Base-by-base conservation (phyloP, 768 basidiomycete species). In the Podaxis pistillaris region DNA sequence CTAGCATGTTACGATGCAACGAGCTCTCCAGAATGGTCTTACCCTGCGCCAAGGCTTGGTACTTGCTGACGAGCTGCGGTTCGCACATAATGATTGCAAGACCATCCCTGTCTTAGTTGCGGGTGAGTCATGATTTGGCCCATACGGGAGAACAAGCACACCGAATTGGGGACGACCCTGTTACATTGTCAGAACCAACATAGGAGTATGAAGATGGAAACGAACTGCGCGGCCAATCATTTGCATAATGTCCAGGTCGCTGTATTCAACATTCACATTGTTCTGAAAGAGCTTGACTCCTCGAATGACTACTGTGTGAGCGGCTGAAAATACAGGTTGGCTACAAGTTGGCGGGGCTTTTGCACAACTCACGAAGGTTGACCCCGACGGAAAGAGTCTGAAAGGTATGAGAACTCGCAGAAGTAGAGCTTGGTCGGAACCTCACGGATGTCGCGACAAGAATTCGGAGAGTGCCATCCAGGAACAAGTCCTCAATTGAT, bases 301-400 rank as follows among this genome's bases (percentile, higher is more conserved):
- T 68, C 93, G 94, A 68, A 99, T 90, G 64, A 98, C 85, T 54
- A 96, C 96, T 65, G 91, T 91, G 68, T 96, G 93, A 1, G 96
- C 95, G 52, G 96, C 93, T 94, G 56, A 44, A 53, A 53, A 19
- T 54, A 63, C 33, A 24, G 11, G 60, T 53, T 44, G 58, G 13
- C 49, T 46, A 60, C 49, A 51, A 15, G 30, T 33, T 30, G 12
- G n/a, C 15, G 37, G 33, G 13, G 36, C 30, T 53, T 38, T 12
- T 17, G 37, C 1, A 30, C 12, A 19, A 77, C 87, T 66, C 69
- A 93, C 93, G 97, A 58, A 98, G 80, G 71, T 99, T 98, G 37
- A 98, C 94, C 1, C 97, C 96, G 41, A 98, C 94, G 0, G 97
- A 96, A 26, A 99, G 79, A 13, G 96, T 98, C 91, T 96, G 59